Conservation (phyloP, 140 eudicot genomes). For the Cichorium intybus region DNA sequence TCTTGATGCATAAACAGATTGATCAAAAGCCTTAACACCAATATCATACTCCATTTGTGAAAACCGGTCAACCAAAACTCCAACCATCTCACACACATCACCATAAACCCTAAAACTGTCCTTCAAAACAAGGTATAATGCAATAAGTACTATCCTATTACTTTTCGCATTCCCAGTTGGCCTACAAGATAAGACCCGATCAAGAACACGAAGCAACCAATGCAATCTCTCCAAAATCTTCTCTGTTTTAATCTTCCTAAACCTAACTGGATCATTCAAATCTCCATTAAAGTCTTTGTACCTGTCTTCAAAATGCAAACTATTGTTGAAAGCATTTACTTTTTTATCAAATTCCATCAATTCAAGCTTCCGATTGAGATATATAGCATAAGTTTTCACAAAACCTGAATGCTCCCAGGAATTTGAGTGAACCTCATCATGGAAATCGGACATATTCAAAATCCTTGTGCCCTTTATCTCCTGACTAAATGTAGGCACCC, state of each 20-base stretch:
- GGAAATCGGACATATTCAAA: slow-evolving; percentile 56
- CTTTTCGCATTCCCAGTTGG: slow-evolving; percentile 52
- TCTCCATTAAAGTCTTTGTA: slow-evolving; percentile 38
- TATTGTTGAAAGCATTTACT: slow-evolving; percentile 20
- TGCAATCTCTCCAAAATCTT: slow-evolving; percentile 48
- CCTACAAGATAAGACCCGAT: slow-evolving; percentile 56
- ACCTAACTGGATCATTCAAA: slow-evolving; percentile 27
- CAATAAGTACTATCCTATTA: slow-evolving; percentile 51
- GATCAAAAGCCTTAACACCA: slow-evolving; percentile 50
- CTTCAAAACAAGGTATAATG: slow-evolving; percentile 38
- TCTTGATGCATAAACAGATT: slow-evolving; percentile 52
- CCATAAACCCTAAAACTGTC: slow-evolving; percentile 59
- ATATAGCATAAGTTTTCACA: slow-evolving; percentile 49
- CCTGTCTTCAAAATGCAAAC: slow-evolving; percentile 25
- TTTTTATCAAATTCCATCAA: slow-evolving; percentile 44
- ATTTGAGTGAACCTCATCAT: slow-evolving; percentile 52
- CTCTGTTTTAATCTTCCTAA: slow-evolving; percentile 41
- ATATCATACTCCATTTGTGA: slow-evolving; percentile 39
- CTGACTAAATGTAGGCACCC: slow-evolving; percentile 36
- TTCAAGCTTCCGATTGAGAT: slow-evolving; percentile 57
- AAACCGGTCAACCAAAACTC: slow-evolving; percentile 45
- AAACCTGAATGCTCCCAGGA: slow-evolving; percentile 65
- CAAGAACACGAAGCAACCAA: slow-evolving; percentile 46
- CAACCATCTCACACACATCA: slow-evolving; percentile 50
- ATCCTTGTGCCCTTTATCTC: slow-evolving; percentile 51